These are phyloP conservation scores for Xylariaceae sp. DNA, from an alignment of 2,329 filamentous ascomycete species.

Conservation along the genomic window DNA sequence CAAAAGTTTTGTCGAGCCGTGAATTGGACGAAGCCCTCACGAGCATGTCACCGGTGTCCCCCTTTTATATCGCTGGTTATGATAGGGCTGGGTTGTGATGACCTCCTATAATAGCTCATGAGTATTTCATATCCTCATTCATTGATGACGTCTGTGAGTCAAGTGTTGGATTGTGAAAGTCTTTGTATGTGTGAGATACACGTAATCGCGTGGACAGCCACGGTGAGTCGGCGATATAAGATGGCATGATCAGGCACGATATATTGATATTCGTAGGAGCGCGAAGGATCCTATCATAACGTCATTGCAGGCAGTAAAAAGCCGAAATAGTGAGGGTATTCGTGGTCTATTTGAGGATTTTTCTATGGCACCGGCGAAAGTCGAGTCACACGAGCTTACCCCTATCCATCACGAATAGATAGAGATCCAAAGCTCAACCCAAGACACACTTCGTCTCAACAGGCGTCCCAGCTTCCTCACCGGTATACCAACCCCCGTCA, in stretches of 20 bases:
- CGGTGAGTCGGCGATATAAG: too few species aligned
- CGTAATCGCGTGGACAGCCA: too few species aligned
- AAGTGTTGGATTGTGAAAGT: too few species aligned
- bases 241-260: too few species aligned
- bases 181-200: too few species aligned
- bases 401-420: neutral
- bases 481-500: constrained; percentile 61
- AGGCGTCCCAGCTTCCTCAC: constrained; percentile 19
- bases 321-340: neutral
- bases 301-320: too few species aligned
- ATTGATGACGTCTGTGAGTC: neutral
- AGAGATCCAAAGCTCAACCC: constrained; percentile 9
- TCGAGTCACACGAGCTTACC: too few species aligned
- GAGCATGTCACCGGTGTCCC: neutral
- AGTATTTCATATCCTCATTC: neutral
- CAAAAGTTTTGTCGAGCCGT: neutral
- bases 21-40: neutral
- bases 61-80: neutral
- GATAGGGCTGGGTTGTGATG: neutral
- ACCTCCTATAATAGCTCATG: neutral
- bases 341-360: neutral
- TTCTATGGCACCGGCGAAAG: neutral
- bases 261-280: too few species aligned
- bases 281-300: too few species aligned
- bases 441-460: constrained; percentile 31